A percentile compares a stretch with the other conserved stretches of the same genome.
Evolutionary conservation across 441 rosid genomes (phyloP).

Genomic region (Populus hybrid): DNA sequence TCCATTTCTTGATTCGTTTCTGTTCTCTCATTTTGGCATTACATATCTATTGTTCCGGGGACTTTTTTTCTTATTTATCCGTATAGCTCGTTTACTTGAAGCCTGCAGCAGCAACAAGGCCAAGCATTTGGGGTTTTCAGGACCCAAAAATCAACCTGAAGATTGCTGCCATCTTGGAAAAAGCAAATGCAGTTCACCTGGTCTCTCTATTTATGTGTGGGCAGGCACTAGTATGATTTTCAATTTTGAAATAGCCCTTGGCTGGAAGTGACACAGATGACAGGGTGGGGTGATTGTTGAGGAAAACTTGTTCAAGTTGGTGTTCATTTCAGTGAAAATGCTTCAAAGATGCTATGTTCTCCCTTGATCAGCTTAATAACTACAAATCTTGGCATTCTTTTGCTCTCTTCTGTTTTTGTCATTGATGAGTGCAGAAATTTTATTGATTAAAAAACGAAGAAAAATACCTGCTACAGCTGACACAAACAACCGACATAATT

Average conservation of each 20-base stretch:
- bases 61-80: conserved; percentile 13
- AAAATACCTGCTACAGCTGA: not conserved
- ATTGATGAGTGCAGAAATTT: not conserved
- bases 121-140: conserved; percentile 60
- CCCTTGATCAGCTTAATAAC: not conserved
- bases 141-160: conserved; percentile 70
- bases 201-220: conserved; percentile 28
- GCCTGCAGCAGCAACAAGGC: conserved; percentile 56
- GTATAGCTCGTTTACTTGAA: conserved; percentile 64
- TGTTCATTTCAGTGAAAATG: not conserved
- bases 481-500: not conserved
- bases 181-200: conserved; percentile 82
- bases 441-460: not conserved
- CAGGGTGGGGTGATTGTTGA: conserved; percentile 69
- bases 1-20: not conserved
- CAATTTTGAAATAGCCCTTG: conserved; percentile 45
- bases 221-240: not conserved
- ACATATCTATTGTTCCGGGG: not conserved
- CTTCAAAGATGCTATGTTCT: not conserved
- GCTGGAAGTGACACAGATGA: conserved; percentile 78
- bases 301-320: not conserved
- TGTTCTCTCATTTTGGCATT: conserved; percentile 2
- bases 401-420: not conserved
- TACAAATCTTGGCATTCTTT: not conserved
- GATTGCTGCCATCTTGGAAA: conserved; percentile 77